A percentile compares a stretch with the other conserved stretches of the same genome.
These are phyloP conservation scores for Phaeodactylum tricornutum DNA, from an alignment of 108 stramenopile genomes.

Conservation along the genomic window DNA sequence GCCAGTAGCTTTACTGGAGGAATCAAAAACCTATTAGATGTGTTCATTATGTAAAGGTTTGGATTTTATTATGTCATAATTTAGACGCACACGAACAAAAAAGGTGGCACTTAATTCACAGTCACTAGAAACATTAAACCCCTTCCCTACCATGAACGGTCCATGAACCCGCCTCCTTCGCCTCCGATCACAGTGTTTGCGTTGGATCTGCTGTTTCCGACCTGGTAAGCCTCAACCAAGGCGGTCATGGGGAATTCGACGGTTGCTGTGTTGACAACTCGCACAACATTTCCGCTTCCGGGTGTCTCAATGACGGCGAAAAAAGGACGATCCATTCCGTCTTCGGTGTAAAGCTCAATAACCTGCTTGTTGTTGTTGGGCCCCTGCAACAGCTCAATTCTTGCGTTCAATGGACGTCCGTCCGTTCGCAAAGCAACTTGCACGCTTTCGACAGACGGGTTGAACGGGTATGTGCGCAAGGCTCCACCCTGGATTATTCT, in stretches of 20 bases:
- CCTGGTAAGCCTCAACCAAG: slow-evolving; percentile 57
- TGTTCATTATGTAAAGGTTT: too few species aligned
- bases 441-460: slow-evolving; percentile 56
- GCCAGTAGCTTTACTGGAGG: too few species aligned
- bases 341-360: slow-evolving; percentile 77
- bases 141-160: too few species aligned
- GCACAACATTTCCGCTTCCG: slow-evolving; percentile 70
- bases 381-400: slow-evolving; percentile 74
- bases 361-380: slow-evolving; percentile 87
- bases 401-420: slow-evolving; percentile 77
- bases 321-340: slow-evolving; percentile 74
- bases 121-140: too few species aligned
- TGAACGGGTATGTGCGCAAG: slow-evolving; percentile 62
- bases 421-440: slow-evolving; percentile 62
- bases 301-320: slow-evolving; percentile 74
- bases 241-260: slow-evolving; percentile 79
- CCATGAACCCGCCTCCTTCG: too few species aligned
- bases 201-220: too few species aligned
- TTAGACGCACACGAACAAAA: too few species aligned
- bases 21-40: too few species aligned
- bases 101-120: too few species aligned
- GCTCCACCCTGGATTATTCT: slow-evolving; percentile 74
- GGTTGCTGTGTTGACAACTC: slow-evolving; percentile 76
- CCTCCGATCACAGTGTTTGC: too few species aligned
- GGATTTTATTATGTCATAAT: too few species aligned